phyloP scores from a whole-genome alignment of 306 rosid species.

The Astragalus membranaceus region DNA sequence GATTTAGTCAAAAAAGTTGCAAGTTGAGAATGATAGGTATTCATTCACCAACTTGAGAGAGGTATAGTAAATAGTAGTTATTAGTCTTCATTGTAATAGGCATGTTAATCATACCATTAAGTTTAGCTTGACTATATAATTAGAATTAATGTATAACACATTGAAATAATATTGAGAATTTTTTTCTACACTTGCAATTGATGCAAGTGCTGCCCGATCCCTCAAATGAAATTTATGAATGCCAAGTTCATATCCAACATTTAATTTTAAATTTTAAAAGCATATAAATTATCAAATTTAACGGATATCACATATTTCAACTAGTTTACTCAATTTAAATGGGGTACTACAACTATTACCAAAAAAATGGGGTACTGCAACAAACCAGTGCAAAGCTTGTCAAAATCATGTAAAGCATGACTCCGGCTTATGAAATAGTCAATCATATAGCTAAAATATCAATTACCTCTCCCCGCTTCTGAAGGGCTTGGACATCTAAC shows the following conservation, averaged over 20 bases:
- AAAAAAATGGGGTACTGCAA: conserved; percentile 2
- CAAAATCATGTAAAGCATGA: background rate
- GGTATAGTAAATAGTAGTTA: background rate
- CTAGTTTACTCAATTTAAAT: background rate
- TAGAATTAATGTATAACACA: no score
- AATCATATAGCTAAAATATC: conserved; percentile 13
- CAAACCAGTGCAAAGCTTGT: conserved; percentile 11
- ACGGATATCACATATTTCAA: background rate
- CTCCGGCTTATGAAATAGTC: conserved; percentile 12
- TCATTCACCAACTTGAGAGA: background rate
- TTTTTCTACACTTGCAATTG: no score
- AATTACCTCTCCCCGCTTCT: conserved; percentile 74
- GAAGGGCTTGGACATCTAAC: conserved; percentile 44
- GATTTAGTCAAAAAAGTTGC: background rate
- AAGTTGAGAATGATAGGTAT: background rate
- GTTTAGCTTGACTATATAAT: no score
- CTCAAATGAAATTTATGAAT: no score
- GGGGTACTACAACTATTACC: conserved; percentile 7
- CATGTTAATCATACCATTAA: background rate
- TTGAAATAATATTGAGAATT: no score
- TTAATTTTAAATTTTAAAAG: background rate
- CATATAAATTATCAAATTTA: background rate
- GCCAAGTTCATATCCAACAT: background rate
- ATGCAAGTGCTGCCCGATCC: background rate
- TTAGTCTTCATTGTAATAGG: background rate